phyloP scores from a whole-genome alignment of 1,284 basidiomycete species.

The Pseudozyma hubeiensis region DNA sequence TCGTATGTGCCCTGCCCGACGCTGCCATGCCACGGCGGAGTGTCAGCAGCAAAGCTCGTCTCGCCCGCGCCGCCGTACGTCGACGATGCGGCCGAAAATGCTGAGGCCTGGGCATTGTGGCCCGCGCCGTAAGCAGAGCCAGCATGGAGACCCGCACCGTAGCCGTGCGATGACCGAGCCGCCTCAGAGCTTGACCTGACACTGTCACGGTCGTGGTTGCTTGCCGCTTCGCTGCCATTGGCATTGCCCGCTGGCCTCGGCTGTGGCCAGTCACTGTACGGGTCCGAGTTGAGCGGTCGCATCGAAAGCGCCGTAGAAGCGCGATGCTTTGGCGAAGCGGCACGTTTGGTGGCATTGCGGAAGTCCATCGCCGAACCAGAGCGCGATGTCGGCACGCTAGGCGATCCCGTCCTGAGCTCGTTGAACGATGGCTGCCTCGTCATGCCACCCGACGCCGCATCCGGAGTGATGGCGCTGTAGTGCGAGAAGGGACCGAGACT shows the following conservation, averaged over 20 bases:
- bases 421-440: slow-evolving; percentile 65
- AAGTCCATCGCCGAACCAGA: slow-evolving; percentile 56
- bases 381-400: slow-evolving; percentile 46
- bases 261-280: slow-evolving; percentile 52
- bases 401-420: slow-evolving; percentile 48
- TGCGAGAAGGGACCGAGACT: slow-evolving; percentile 86
- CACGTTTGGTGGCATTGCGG: slow-evolving; percentile 38
- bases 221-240: slow-evolving; percentile 22
- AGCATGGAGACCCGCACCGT: slow-evolving; percentile 14
- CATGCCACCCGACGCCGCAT: slow-evolving; percentile 68
- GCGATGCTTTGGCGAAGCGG: slow-evolving; percentile 49
- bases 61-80: slow-evolving; percentile 34
- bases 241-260: slow-evolving; percentile 9
- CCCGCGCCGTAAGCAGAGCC: slow-evolving; percentile 14
- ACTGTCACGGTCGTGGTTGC: slow-evolving; percentile 40
- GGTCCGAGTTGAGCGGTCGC: slow-evolving; percentile 39
- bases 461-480: slow-evolving; percentile 91
- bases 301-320: slow-evolving; percentile 52
- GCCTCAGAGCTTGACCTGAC: slow-evolving; percentile 31
- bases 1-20: slow-evolving; percentile 14
- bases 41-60: slow-evolving; percentile 41
- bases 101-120: slow-evolving; percentile 23
- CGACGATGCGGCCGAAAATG: slow-evolving; percentile 31
- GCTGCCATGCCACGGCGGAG: slow-evolving; percentile 30
- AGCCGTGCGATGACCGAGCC: slow-evolving; percentile 16